Base-by-base conservation (phyloP, 2,329 filamentous ascomycete genomes). In the Fusarium vanettenii region DNA sequence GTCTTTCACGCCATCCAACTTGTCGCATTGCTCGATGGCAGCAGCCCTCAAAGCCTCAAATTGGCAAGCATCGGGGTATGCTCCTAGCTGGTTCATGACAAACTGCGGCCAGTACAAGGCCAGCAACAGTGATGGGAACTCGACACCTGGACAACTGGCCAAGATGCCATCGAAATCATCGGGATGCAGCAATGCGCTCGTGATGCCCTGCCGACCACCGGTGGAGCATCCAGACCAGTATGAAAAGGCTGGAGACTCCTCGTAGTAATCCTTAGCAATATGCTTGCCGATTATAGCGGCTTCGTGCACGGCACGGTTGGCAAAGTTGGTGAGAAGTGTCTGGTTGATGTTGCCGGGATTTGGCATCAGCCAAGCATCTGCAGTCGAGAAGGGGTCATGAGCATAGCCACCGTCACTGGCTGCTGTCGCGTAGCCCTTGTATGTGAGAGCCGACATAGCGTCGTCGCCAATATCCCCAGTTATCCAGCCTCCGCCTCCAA, bases 201-300 rank as follows among this genome's bases (percentile, higher is more conserved):
- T 50, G 9, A 67, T n/a, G 1, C 67, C 67, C 37, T 70, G 67
- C 1, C 67, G 18, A 1, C 67, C 67, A 9, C 67, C 67, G 11
- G 39, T 62, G 2, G 67, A 70, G 20, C 67, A 70, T 3, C 67
- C 67, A n/a, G 35, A 33, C 59, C 64, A 67, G 55, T 70, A 70
- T 1, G 67, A 70, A 35, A 41, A 63, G 0, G 50, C 20, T 1
- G 67, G 59, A 6, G 31, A 14, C 10, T 22, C 13, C 1, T 25
- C 29, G 27, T 63, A 70, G 18, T 39, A 43, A 7, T 35, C 29
- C 9, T 29, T 10, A 0, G 41, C 25, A 10, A 67, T 18, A 11
- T 25, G 27, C 31, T 45, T 70, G 7, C 35, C 52, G 5, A 64
- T 62, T 9, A 55, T 14, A 10, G 48, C 25, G 27, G 43, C 55